Percentiles rank a stretch among this genome's conserved stretches.
Evolutionary conservation across 768 basidiomycete species (phyloP).

Genomic region (Mycena rosella): DNA sequence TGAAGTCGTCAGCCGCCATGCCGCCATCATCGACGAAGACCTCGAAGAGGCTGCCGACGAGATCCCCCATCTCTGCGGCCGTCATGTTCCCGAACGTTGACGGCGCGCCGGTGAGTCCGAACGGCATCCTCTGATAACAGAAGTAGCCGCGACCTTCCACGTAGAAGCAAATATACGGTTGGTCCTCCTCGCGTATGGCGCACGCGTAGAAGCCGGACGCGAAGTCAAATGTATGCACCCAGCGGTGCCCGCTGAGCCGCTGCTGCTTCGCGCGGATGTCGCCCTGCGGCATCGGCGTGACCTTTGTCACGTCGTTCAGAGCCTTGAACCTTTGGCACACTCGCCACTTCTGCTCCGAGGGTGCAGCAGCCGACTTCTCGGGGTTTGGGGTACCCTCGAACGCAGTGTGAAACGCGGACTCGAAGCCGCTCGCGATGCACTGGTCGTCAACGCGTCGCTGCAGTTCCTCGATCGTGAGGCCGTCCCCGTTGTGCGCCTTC

Average conservation of each 20-base stretch:
- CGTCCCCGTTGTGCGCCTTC: slow-evolving; percentile 28
- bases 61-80: slow-evolving; percentile 40
- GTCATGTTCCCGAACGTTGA: slow-evolving; percentile 50
- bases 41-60: slow-evolving; percentile 34
- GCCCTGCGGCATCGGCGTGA: slow-evolving; percentile 50
- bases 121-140: slow-evolving; percentile 51
- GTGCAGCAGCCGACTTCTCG: background rate
- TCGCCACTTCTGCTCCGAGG: slow-evolving; percentile 48
- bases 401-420: background rate
- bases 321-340: slow-evolving; percentile 55
- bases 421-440: slow-evolving; percentile 22
- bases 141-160: slow-evolving; percentile 54
- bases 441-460: slow-evolving; percentile 28
- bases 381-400: slow-evolving; percentile 37
- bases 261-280: slow-evolving; percentile 56
- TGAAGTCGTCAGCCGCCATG: slow-evolving; percentile 30
- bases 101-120: slow-evolving; percentile 56
- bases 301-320: slow-evolving; percentile 48
- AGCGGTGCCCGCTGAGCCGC: slow-evolving; percentile 50
- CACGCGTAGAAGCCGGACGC: slow-evolving; percentile 52
- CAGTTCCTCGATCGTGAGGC: slow-evolving; percentile 28
- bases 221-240: slow-evolving; percentile 52
- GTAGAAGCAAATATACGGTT: slow-evolving; percentile 52
- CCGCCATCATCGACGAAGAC: slow-evolving; percentile 33
- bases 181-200: slow-evolving; percentile 35